phyloP scores from a whole-genome alignment of 2,329 filamentous ascomycete genomes.

The Exophiala aquamarina region DNA sequence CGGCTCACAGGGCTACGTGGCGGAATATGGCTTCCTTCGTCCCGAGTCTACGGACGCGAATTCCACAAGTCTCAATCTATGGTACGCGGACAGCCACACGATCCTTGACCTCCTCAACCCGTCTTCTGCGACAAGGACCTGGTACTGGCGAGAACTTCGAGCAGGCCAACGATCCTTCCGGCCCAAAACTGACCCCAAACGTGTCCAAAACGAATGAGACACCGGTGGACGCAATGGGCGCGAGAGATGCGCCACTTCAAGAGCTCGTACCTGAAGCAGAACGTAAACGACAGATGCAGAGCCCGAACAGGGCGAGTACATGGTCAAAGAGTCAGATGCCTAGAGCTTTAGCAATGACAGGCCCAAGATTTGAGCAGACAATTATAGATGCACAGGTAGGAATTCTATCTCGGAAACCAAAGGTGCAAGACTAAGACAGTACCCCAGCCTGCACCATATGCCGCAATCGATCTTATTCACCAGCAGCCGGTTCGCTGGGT shows the following conservation, averaged over 20 bases:
- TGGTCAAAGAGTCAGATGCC: constrained; percentile 89
- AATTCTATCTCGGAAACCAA: constrained; percentile 31
- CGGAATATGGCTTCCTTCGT: constrained; percentile 20
- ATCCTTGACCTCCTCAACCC: constrained; percentile 44
- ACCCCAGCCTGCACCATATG: constrained; percentile 77
- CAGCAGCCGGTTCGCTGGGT: constrained; percentile 93
- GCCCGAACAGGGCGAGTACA: constrained; percentile 76
- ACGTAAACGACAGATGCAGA: constrained; percentile 65
- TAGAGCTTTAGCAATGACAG: constrained; percentile 80
- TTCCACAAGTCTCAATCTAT: constrained; percentile 51
- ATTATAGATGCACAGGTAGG: constrained; percentile 84
- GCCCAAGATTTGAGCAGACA: constrained; percentile 95
- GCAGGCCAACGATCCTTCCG: constrained; percentile 60
- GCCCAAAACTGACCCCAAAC: constrained; percentile 49
- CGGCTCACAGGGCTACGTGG: too few relatives aligned
- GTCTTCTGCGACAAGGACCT: constrained; percentile 20
- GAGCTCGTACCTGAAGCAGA: constrained; percentile 58
- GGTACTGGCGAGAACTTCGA: constrained; percentile 38
- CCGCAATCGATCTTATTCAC: constrained; percentile 95
- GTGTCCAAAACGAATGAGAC: constrained; percentile 63
- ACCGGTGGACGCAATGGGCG: constrained; percentile 49
- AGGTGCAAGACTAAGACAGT: constrained; percentile 10
- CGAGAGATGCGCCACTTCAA: constrained; percentile 54
- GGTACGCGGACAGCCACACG: constrained; percentile 60
- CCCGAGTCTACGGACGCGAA: constrained; percentile 11